A percentile compares a stretch with the other conserved stretches of the same genome.
Evolutionary conservation across 1,284 basidiomycete species (phyloP).

Genomic region (Laetiporus sulphureus): DNA sequence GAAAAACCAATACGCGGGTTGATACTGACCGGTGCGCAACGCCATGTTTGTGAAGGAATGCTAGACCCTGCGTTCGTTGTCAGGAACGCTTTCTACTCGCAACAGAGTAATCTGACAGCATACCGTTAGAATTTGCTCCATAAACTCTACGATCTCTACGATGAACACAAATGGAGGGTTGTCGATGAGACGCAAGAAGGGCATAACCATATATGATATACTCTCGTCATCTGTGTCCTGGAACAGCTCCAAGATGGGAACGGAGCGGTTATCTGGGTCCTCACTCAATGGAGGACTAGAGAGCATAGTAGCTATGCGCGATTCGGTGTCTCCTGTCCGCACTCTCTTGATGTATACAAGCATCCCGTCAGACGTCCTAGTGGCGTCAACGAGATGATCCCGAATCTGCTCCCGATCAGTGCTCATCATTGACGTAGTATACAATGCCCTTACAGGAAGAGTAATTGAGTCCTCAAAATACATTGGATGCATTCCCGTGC

Average conservation of each 20-base stretch:
- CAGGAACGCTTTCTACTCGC: too few species aligned
- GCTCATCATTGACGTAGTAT: too few species aligned
- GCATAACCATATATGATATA: conserved; percentile 24
- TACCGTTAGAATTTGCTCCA: conserved; percentile 23
- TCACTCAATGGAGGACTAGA: conserved; percentile 5
- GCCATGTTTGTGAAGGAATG: conserved; percentile 16
- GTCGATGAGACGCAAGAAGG: conserved; percentile 20
- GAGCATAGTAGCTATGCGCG: conserved; percentile 15
- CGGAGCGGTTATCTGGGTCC: conserved; percentile 25
- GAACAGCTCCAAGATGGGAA: conserved; percentile 27
- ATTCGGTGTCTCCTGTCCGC: conserved; percentile 12
- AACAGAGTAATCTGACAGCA: not conserved
- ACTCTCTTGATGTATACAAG: conserved; percentile 23
- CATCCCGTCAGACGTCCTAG: conserved; percentile 16
- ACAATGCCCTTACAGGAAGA: conserved; percentile 1
- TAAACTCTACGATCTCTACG: conserved; percentile 22
- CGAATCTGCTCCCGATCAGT: not conserved
- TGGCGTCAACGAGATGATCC: conserved; percentile 22
- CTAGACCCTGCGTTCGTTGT: conserved; percentile 14
- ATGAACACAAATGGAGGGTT: conserved; percentile 16
- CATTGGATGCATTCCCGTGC: conserved; percentile 2
- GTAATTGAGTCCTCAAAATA: conserved; percentile 8
- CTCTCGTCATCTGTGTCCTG: conserved; percentile 10
- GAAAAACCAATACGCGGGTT: too few species aligned
- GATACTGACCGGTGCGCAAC: conserved; percentile 19